A percentile compares a stretch with the other conserved stretches of the same genome.
These are phyloP conservation scores for Arxiozyma telluris DNA, from an alignment of 1,139 yeast genomes.

Conservation along the genomic window DNA sequence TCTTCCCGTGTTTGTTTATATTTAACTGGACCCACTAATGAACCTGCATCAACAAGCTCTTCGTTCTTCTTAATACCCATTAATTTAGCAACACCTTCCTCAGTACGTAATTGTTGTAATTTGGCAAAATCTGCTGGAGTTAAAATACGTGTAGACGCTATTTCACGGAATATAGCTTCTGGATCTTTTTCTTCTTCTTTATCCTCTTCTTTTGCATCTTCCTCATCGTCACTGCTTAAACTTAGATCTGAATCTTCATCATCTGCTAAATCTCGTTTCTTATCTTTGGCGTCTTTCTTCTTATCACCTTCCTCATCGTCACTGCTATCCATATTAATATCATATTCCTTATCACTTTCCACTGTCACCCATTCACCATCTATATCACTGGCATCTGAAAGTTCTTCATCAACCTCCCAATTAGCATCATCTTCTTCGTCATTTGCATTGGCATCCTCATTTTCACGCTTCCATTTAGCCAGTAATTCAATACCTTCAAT, in stretches of 20 bases:
- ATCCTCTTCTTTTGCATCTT: conserved; percentile 4
- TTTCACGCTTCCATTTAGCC: conserved; percentile 62
- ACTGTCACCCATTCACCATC: conserved; percentile 50
- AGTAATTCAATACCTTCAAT: conserved; percentile 87
- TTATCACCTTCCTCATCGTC: conserved; percentile 38
- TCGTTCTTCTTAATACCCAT: conserved; percentile 63
- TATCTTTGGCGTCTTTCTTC: conserved; percentile 12
- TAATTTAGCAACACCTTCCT: conserved; percentile 75
- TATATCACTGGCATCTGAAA: conserved; percentile 35
- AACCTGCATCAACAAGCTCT: conserved; percentile 72
- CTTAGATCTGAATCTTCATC: conserved; percentile 36
- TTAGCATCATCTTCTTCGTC: conserved; percentile 55
- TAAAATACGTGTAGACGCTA: conserved; percentile 66
- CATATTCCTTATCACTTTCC: conserved; percentile 47
- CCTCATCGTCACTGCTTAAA: conserved; percentile 26
- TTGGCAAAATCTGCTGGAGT: conserved; percentile 98
- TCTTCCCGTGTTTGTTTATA: conserved; percentile 83
- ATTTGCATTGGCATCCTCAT: conserved; percentile 47
- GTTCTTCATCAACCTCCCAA: conserved; percentile 45
- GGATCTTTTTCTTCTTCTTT: conserved; percentile 24
- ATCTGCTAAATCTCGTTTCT: conserved; percentile 10
- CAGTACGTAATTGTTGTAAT: conserved; percentile 71
- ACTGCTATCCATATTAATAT: conserved; percentile 36
- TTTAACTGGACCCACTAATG: conserved; percentile 75
- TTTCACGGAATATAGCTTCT: conserved; percentile 46